Percentiles rank a stretch among this genome's conserved stretches.
Evolutionary conservation across 768 basidiomycete species (phyloP).

Genomic region (Jaapia argillacea): DNA sequence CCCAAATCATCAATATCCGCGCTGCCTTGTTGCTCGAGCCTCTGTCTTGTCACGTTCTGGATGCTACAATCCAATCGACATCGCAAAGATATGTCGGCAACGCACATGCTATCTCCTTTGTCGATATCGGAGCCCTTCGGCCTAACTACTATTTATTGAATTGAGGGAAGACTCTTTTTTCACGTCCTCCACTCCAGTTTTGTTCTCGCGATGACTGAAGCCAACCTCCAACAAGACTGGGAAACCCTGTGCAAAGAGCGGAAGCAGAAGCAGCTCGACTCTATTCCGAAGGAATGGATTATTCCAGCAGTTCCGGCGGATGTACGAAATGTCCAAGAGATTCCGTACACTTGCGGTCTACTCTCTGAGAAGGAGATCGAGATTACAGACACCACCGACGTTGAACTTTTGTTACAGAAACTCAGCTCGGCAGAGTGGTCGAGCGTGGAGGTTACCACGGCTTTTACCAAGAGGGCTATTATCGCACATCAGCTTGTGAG

Average conservation of each 20-base stretch:
- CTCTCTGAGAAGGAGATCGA: slow-evolving; percentile 45
- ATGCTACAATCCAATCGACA: too few relatives aligned
- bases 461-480: slow-evolving; percentile 38
- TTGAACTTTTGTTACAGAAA: slow-evolving; percentile 34
- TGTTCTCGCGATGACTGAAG: too few relatives aligned
- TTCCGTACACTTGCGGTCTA: slow-evolving; percentile 48
- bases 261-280: slow-evolving; percentile 37
- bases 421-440: slow-evolving; percentile 48
- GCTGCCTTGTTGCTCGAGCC: too few relatives aligned
- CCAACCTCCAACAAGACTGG: too few relatives aligned
- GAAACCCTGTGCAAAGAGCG: slow-evolving; percentile 41
- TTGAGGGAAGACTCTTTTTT: too few relatives aligned
- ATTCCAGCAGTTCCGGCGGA: slow-evolving; percentile 36
- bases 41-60: too few relatives aligned
- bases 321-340: slow-evolving; percentile 38
- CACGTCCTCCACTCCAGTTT: too few relatives aligned
- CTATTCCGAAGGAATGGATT: slow-evolving; percentile 60
- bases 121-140: too few relatives aligned
- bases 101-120: too few relatives aligned
- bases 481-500: slow-evolving; percentile 39
- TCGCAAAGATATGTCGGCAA: too few relatives aligned
- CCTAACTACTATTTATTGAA: too few relatives aligned
- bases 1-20: too few relatives aligned
- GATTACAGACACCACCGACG: slow-evolving; percentile 48
- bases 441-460: slow-evolving; percentile 36